Evolutionary conservation across 83 land plant species (phyloP).

Genomic region (Isoetes engelmannii): DNA sequence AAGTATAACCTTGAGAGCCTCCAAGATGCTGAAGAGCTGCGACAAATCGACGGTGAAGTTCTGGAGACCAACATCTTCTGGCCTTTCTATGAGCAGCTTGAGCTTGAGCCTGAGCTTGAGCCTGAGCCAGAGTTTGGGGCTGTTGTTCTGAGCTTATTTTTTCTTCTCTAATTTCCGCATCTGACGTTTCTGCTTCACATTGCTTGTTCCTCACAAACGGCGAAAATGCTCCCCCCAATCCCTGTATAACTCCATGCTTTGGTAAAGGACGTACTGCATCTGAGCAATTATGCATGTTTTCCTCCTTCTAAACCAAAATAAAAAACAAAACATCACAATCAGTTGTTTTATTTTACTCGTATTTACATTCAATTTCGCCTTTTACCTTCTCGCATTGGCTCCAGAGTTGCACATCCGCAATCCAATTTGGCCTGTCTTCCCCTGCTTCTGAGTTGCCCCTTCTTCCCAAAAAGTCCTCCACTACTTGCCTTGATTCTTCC

Average conservation of each 20-base stretch:
- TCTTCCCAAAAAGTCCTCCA: neutral
- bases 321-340: constrained; percentile 2
- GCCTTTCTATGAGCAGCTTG: constrained; percentile 41
- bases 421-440: constrained; percentile 27
- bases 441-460: constrained; percentile 8
- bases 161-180: constrained; percentile 2
- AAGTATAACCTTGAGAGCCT: constrained; percentile 58
- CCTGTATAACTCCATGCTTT: constrained; percentile 10
- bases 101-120: neutral
- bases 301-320: neutral
- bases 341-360: neutral
- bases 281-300: neutral
- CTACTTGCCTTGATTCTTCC: neutral
- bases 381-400: constrained; percentile 8
- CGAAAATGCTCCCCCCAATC: constrained; percentile 22
- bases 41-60: constrained; percentile 71
- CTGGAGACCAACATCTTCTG: constrained; percentile 85
- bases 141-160: neutral
- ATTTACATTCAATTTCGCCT: neutral
- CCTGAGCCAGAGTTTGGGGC: neutral
- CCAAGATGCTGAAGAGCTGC: constrained; percentile 84
- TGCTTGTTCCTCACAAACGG: constrained; percentile 21
- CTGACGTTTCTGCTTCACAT: constrained; percentile 2
- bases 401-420: constrained; percentile 34
- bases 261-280: constrained; percentile 6